Evolutionary conservation across 139 green algal genomes (phyloP).

Genomic region (Medakamo hakoo): DNA sequence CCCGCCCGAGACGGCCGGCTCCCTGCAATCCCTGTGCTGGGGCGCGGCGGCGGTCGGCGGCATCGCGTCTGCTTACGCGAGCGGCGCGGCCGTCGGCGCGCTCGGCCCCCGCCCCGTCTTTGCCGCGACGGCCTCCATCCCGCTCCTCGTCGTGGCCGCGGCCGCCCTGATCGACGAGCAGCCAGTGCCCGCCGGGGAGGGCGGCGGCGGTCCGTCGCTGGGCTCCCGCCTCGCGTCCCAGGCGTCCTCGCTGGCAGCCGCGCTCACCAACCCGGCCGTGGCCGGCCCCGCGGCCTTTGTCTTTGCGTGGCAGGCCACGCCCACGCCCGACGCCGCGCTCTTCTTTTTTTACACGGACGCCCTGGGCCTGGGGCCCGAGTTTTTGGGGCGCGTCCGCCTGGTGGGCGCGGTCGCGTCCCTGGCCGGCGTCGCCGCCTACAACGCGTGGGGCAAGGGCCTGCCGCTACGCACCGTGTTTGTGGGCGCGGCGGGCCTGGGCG

Average conservation of each 20-base stretch:
- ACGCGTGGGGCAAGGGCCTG: slow-evolving; percentile 44
- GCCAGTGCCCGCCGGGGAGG: too few species aligned
- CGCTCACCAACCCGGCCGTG: too few species aligned
- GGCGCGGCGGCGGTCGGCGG: slow-evolving; percentile 55
- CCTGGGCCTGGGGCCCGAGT: slow-evolving; percentile 61
- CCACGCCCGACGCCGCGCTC: slow-evolving; percentile 49
- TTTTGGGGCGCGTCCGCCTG: slow-evolving; percentile 81
- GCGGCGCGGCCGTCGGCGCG: slow-evolving; percentile 55
- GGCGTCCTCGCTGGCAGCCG: not conserved
- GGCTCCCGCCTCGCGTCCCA: not conserved
- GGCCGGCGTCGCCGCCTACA: slow-evolving; percentile 58
- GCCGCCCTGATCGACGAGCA: slow-evolving; percentile 39
- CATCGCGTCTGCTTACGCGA: slow-evolving; percentile 74
- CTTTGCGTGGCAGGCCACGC: slow-evolving; percentile 38
- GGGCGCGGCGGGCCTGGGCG: slow-evolving; percentile 56
- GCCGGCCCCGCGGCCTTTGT: not conserved
- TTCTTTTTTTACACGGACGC: slow-evolving; percentile 69
- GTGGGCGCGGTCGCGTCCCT: slow-evolving; percentile 56
- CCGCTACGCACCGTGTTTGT: slow-evolving; percentile 49
- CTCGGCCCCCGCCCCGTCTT: slow-evolving; percentile 46
- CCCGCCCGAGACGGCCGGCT: slow-evolving; percentile 50
- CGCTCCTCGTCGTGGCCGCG: slow-evolving; percentile 40
- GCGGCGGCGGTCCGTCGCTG: too few species aligned
- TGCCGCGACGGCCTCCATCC: slow-evolving; percentile 42
- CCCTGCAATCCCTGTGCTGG: slow-evolving; percentile 88